Evolutionary conservation across 208 protist species (phyloP).

Genomic region (Tritrichomonas musculus): DNA sequence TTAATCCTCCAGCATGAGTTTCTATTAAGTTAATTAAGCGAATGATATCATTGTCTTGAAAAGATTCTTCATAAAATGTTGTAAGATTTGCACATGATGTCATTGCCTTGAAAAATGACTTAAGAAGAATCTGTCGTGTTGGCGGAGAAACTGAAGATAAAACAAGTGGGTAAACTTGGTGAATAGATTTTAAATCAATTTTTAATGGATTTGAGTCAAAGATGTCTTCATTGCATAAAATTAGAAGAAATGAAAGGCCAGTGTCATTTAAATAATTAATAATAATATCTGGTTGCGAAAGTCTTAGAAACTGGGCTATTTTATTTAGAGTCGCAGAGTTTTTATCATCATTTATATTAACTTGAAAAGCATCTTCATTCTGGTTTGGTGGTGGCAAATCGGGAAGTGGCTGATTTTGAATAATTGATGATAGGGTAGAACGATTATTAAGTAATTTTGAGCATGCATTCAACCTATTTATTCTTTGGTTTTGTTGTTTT

Average conservation of each 20-base stretch:
- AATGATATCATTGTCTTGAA: background rate
- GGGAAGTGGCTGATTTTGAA: background rate
- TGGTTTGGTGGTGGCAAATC: background rate
- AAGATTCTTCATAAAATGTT: background rate
- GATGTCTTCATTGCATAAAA: background rate
- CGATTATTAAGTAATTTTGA: background rate
- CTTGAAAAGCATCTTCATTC: background rate
- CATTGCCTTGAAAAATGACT: background rate
- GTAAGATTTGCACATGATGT: background rate
- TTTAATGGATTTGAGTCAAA: background rate
- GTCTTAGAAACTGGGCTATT: background rate
- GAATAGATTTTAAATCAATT: background rate
- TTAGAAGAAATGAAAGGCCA: background rate
- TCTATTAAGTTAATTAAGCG: background rate
- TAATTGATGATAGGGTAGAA: background rate
- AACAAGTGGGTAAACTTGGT: background rate
- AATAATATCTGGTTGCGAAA: background rate
- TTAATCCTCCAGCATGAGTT: background rate
- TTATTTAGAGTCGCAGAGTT: background rate
- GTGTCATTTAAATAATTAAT: slow-evolving; percentile 9
- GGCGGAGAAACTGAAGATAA: background rate
- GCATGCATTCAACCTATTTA: background rate
- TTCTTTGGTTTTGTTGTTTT: background rate
- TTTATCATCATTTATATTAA: background rate
- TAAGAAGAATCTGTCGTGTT: background rate